Evolutionary conservation across 371 early-diverging fungal species (phyloP).

Genomic region (Mucor racemosus): DNA sequence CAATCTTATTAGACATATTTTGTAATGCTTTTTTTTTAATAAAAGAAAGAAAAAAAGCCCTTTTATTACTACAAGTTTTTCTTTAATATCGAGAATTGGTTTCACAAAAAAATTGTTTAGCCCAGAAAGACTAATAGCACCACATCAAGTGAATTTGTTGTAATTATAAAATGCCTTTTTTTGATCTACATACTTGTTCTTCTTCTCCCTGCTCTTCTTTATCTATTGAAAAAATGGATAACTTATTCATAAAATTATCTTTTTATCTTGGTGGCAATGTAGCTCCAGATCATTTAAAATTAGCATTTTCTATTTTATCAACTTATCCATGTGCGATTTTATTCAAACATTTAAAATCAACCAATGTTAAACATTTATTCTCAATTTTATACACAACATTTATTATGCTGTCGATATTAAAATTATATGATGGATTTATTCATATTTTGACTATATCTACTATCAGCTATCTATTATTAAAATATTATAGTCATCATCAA

Average conservation of each 20-base stretch:
- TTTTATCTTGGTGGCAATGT: constrained; percentile 27
- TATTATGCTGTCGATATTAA: constrained; percentile 66
- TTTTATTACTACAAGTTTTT: not conserved
- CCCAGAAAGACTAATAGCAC: not conserved
- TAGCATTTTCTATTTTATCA: constrained; percentile 56
- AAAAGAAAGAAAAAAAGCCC: constrained; percentile 1
- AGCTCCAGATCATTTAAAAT: constrained; percentile 60
- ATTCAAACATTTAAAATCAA: constrained; percentile 53
- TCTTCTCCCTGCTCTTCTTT: constrained; percentile 3
- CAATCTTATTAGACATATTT: constrained; percentile 19
- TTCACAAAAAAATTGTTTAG: not conserved
- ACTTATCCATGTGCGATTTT: constrained; percentile 61
- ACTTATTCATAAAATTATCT: constrained; percentile 27
- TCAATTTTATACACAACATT: constrained; percentile 68
- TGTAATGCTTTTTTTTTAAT: not conserved
- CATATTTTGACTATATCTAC: constrained; percentile 66
- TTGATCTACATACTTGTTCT: not conserved
- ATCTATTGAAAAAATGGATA: constrained; percentile 24
- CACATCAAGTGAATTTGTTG: not conserved
- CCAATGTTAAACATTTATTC: constrained; percentile 69
- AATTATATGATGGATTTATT: constrained; percentile 61
- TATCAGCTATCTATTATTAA: constrained; percentile 62
- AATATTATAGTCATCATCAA: constrained; percentile 32
- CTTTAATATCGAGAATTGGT: not conserved
- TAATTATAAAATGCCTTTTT: not conserved